Base-by-base conservation (phyloP, 257 asterid genomes). In the Lycium barbarum region DNA sequence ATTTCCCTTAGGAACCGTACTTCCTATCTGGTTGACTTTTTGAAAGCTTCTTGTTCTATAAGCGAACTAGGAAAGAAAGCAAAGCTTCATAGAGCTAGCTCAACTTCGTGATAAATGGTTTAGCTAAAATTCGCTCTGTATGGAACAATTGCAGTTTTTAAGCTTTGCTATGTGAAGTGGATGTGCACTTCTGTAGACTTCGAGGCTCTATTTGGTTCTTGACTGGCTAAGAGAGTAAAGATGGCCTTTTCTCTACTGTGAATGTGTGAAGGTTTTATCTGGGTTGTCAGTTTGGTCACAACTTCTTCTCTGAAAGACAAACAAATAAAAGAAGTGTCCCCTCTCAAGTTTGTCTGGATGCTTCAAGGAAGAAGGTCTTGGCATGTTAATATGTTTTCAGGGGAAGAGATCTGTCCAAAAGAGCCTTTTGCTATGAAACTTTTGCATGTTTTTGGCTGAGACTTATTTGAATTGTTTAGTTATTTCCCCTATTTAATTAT, bases 401-500 rank as follows among this genome's bases (percentile, higher is more conserved):
- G 59, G 59, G 40, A 73, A 4, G 58, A 17, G 0, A 58, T 58
- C 22, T 17, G 63, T 58, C 63, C 17, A 6, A 58, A 58, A 15
- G 63, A 58, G 22, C 22, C 63, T 58, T 6, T 58, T 58, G 63
- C 22, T 58, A 58, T 58, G 63, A 58, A 58, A 58, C 22, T 57
- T 17, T 57, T 57, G 63, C 59, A 54, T 54, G 18, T 54, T 54
- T 54, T 54, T 17, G 12, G 59, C 59, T 1, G 14, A 13, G 15
- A 54, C 59, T 5, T 54, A 54, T 54, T 12, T 54, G 59, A 54
- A 54, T 11, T 54, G 59, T 17, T 0, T 17, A 1, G 57, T 45
- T 45, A 72, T 72, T 45, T 72, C 38, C 58, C 58, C 55, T 72
- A 72, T 43, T 70, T 72, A n/a, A 72, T 71, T n/a, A 43, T 71